Conservation (phyloP, 257 asterid genomes). For the Solanum piurae region DNA sequence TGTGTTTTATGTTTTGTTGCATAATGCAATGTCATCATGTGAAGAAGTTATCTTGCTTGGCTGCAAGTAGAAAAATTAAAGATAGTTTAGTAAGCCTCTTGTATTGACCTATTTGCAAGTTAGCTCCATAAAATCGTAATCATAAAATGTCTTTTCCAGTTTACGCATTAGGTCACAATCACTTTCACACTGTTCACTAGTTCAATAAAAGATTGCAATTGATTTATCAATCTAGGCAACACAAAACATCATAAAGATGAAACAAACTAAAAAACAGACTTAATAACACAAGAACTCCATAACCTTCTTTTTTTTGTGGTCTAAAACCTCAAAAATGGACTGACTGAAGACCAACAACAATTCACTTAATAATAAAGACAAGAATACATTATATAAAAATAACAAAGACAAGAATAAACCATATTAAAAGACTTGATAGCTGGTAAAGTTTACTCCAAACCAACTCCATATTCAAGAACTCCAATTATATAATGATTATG, state of each 20-base stretch:
- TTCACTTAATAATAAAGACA: background rate
- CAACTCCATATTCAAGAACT: background rate
- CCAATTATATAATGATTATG: background rate
- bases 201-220: background rate
- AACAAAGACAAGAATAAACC: background rate
- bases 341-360: background rate
- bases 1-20: background rate
- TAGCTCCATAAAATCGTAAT: background rate
- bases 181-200: background rate
- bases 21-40: background rate
- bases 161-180: background rate
- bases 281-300: background rate
- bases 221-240: background rate
- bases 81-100: background rate
- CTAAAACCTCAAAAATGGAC: background rate
- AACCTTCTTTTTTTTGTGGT: background rate
- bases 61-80: background rate
- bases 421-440: background rate
- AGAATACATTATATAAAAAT: background rate
- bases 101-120: background rate
- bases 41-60: background rate
- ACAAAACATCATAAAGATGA: background rate
- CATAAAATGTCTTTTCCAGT: background rate
- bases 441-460: background rate
- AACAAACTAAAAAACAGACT: background rate